Percentiles rank a stretch among this genome's conserved stretches.
Conservation (phyloP, 805 yeast genomes). For the Spathaspora arborariae region DNA sequence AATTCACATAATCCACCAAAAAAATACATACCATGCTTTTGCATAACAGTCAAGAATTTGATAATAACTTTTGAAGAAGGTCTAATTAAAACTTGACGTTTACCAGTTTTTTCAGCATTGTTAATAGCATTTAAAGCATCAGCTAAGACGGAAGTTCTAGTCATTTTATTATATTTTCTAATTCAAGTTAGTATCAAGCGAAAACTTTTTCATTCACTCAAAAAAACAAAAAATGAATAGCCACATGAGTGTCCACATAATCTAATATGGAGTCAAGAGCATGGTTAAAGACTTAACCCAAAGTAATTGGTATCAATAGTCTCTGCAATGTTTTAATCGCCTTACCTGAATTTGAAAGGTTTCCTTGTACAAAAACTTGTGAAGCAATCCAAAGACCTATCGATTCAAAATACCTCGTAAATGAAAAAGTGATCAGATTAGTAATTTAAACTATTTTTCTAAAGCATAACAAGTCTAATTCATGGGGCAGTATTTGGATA, state of each 20-base stretch:
- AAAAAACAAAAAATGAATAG: slow-evolving; percentile 15
- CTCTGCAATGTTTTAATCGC: slow-evolving; percentile 14
- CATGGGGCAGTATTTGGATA: not conserved
- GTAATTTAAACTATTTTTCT: not conserved
- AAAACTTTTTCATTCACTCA: slow-evolving; percentile 2
- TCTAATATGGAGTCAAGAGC: slow-evolving; percentile 31
- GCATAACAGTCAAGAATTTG: slow-evolving; percentile 95
- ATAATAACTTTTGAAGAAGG: slow-evolving; percentile 98
- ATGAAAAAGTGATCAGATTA: not conserved
- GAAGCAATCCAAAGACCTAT: slow-evolving; percentile 1
- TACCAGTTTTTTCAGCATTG: slow-evolving; percentile 99
- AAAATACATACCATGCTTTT: slow-evolving; percentile 62
- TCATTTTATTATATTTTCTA: slow-evolving; percentile 52
- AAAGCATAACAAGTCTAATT: too few species aligned
- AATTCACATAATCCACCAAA: not conserved
- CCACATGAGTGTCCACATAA: slow-evolving; percentile 39
- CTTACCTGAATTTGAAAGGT: slow-evolving; percentile 3
- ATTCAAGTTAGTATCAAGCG: slow-evolving; percentile 5
- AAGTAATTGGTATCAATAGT: slow-evolving; percentile 22
- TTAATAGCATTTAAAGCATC: slow-evolving; percentile 97
- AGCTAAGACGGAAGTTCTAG: slow-evolving; percentile 97
- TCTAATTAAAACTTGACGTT: slow-evolving; percentile 97
- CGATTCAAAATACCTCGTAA: slow-evolving; percentile 1
- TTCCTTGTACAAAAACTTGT: not conserved
- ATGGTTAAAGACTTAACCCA: slow-evolving; percentile 1